These are phyloP conservation scores for Lactarius sanguifluus DNA, from an alignment of 768 basidiomycete genomes.

Conservation along the genomic window DNA sequence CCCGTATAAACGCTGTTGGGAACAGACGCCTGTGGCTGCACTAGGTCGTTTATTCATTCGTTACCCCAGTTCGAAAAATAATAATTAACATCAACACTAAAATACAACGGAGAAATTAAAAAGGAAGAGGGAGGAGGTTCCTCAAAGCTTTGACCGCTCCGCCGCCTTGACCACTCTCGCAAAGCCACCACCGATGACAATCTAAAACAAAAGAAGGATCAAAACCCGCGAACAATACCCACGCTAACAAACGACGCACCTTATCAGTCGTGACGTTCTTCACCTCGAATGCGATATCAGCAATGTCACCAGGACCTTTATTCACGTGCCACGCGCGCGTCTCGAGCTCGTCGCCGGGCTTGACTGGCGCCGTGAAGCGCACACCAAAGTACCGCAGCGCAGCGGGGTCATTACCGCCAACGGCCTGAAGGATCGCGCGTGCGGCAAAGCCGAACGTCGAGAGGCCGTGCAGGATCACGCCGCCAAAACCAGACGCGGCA, in stretches of 20 bases:
- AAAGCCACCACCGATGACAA: slow-evolving; percentile 24
- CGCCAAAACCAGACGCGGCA: slow-evolving; percentile 74
- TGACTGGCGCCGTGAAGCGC: slow-evolving; percentile 81
- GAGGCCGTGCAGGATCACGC: slow-evolving; percentile 82
- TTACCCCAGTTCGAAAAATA: not conserved
- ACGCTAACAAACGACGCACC: slow-evolving; percentile 32
- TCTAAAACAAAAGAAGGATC: slow-evolving; percentile 3
- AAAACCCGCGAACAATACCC: not conserved
- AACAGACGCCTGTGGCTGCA: too few relatives aligned
- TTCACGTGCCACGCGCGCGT: slow-evolving; percentile 79
- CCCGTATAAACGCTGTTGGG: not conserved
- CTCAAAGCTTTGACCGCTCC: slow-evolving; percentile 14
- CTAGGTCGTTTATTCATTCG: too few relatives aligned
- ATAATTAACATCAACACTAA: not conserved
- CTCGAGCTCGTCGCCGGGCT: slow-evolving; percentile 79
- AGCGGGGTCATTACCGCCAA: slow-evolving; percentile 59
- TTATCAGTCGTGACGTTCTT: slow-evolving; percentile 43
- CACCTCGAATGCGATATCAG: slow-evolving; percentile 42
- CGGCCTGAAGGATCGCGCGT: slow-evolving; percentile 64
- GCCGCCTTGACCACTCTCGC: slow-evolving; percentile 13
- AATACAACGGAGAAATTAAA: not conserved
- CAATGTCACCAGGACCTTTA: slow-evolving; percentile 38
- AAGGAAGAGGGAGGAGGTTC: not conserved
- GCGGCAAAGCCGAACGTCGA: slow-evolving; percentile 82
- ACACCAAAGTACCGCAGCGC: slow-evolving; percentile 68